Base-by-base conservation (phyloP, 768 basidiomycete species). In the Tylopilus sp. region DNA sequence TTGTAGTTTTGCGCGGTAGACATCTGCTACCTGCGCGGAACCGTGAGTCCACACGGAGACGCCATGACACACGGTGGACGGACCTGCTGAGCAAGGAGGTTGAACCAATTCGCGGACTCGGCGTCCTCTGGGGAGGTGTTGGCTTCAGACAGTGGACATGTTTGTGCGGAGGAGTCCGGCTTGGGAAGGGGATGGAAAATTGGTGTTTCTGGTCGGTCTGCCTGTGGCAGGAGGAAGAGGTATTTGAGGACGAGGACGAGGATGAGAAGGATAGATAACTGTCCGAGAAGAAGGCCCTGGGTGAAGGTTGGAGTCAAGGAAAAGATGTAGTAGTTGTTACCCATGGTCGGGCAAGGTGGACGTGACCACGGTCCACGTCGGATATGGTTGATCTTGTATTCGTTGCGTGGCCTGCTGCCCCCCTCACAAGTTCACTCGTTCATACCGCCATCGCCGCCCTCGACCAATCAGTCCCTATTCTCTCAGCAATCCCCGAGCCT, bases 101-200 rank as follows among this genome's bases (percentile, higher is more conserved):
- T 98, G 55, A 98, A 79, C 97, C 97, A 98, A 62, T 91, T 90
- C 22, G 86, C 80, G 1, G 91, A 88, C 68, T 98, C 95, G 36
- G 76, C 68, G 49, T 56, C 70, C 30, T 41, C 56, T 60, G 49
- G 21, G 11, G 15, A 33, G 18, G 47, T 18, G n/a, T 43, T 39
- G 6, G 44, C 47, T n/a, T 53, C 57, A 11, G 53, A 36, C 7
- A 53, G 41, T 40, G 69, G 70, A 35, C 67, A 69, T 46, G 74
- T 73, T 43, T 73, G 72, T 23, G 72, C 63, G 28, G 75, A 68
- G 33, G 70, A 65, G 57, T 81, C 75, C 22, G 70, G 74, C 57
- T 80, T 79, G 43, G 78, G 70, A 51, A 76, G 75, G 3, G 83
- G 80, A 59, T 82, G 84, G 67, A 83, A 86, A 30, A 78, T 73